These are phyloP conservation scores for Pholiota conissans DNA, from an alignment of 768 basidiomycete genomes.

Conservation along the genomic window DNA sequence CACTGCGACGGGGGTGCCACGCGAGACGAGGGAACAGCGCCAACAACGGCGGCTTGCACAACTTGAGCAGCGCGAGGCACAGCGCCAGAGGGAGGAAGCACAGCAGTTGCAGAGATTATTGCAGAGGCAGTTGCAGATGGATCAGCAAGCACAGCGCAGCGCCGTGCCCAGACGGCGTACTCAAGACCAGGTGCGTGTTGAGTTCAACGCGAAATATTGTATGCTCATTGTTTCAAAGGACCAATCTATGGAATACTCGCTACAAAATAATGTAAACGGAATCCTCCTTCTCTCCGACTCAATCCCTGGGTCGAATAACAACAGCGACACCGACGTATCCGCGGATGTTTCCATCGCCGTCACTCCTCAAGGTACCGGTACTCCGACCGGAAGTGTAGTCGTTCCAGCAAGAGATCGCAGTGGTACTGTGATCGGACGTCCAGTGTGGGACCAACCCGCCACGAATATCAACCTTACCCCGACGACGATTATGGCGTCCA, in stretches of 20 bases:
- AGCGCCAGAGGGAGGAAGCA: slow-evolving; percentile 62
- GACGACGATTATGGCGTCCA: slow-evolving; percentile 10
- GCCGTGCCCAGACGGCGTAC: slow-evolving; percentile 1
- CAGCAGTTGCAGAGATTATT: slow-evolving; percentile 57
- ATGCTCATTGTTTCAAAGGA: slow-evolving; percentile 16
- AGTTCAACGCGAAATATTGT: slow-evolving; percentile 5
- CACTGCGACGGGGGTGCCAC: slow-evolving; percentile 69
- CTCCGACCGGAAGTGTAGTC: slow-evolving; percentile 63
- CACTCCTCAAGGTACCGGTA: slow-evolving; percentile 59
- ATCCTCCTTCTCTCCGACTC: slow-evolving; percentile 19
- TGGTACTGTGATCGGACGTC: slow-evolving; percentile 71
- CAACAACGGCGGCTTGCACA: slow-evolving; percentile 59
- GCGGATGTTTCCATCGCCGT: slow-evolving; percentile 60
- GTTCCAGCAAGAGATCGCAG: slow-evolving; percentile 66
- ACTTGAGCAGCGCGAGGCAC: slow-evolving; percentile 56
- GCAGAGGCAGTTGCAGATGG: slow-evolving; percentile 37
- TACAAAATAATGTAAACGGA: slow-evolving; percentile 5
- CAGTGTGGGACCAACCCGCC: slow-evolving; percentile 52
- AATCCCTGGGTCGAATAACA: slow-evolving; percentile 27
- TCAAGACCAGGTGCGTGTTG: slow-evolving; percentile 14
- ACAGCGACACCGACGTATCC: slow-evolving; percentile 61
- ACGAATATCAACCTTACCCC: slow-evolving; percentile 6
- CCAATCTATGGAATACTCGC: slow-evolving; percentile 29
- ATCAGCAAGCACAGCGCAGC: slow-evolving; percentile 14
- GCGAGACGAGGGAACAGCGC: slow-evolving; percentile 76